Conservation (phyloP, 805 yeast species). For the Suhomyces emberorum region DNA sequence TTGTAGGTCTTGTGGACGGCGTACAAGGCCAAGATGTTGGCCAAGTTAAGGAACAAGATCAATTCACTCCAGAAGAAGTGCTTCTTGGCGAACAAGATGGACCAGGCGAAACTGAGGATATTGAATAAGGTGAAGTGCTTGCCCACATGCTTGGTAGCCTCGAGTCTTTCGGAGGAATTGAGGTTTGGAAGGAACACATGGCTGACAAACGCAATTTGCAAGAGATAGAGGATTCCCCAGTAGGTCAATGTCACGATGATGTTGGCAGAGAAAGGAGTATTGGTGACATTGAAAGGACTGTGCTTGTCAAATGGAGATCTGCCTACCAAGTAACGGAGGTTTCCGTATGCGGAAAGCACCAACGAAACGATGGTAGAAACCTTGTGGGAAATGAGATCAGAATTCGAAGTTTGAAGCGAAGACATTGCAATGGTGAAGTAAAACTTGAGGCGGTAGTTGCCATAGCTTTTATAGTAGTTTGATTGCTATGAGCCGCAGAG, state of each 20-base stretch:
- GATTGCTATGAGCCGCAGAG: neutral
- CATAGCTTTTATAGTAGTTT: too few species aligned
- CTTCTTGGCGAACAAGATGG: slow-evolving; percentile 53
- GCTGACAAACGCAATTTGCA: slow-evolving; percentile 51
- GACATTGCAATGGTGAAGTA: too few species aligned
- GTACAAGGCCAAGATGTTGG: slow-evolving; percentile 56
- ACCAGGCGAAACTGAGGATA: slow-evolving; percentile 60
- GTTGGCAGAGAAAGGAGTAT: slow-evolving; percentile 71
- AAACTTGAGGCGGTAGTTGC: too few species aligned
- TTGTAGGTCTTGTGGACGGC: slow-evolving; percentile 57
- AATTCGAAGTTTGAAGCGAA: neutral
- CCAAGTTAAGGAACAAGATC: slow-evolving; percentile 54
- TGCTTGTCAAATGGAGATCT: slow-evolving; percentile 45
- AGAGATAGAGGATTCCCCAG: slow-evolving; percentile 54
- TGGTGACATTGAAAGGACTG: slow-evolving; percentile 49
- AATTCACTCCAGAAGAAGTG: slow-evolving; percentile 59
- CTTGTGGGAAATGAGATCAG: slow-evolving; percentile 28
- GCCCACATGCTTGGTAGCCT: slow-evolving; percentile 43
- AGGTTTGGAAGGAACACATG: slow-evolving; percentile 41
- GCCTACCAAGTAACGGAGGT: slow-evolving; percentile 55
- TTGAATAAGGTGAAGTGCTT: slow-evolving; percentile 66
- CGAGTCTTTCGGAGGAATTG: slow-evolving; percentile 16
- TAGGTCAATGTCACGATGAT: slow-evolving; percentile 47
- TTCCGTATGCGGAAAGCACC: slow-evolving; percentile 53
- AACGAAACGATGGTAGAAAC: slow-evolving; percentile 51